phyloP scores from a whole-genome alignment of 805 yeast species.

The Ascoidea asiatica region DNA sequence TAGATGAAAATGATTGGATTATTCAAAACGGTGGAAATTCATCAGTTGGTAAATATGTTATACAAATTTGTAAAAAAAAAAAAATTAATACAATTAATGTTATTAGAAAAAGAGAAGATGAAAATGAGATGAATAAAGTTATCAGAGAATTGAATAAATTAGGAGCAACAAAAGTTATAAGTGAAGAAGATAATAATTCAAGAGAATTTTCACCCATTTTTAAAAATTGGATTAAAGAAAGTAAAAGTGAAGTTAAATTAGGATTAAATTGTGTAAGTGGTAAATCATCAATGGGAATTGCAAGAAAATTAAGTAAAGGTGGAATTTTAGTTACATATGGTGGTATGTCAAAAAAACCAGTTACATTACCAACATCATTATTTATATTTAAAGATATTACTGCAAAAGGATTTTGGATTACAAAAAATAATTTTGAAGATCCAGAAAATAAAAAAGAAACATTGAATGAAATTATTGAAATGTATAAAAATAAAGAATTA shows the following conservation, averaged over 20 bases:
- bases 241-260: slow-evolving; percentile 47
- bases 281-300: slow-evolving; percentile 61
- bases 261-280: slow-evolving; percentile 95
- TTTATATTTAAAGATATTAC: slow-evolving; percentile 81
- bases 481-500: slow-evolving; percentile 45
- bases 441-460: slow-evolving; percentile 46
- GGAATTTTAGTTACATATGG: slow-evolving; percentile 86
- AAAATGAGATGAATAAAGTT: slow-evolving; percentile 32
- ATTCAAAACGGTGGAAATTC: slow-evolving; percentile 94
- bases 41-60: slow-evolving; percentile 83
- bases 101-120: slow-evolving; percentile 68
- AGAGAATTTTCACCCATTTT: slow-evolving; percentile 45
- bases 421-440: slow-evolving; percentile 42
- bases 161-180: slow-evolving; percentile 82
- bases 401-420: slow-evolving; percentile 86
- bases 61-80: slow-evolving; percentile 67
- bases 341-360: slow-evolving; percentile 94
- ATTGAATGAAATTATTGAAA: slow-evolving; percentile 35
- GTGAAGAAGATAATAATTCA: slow-evolving; percentile 70
- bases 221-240: slow-evolving; percentile 27
- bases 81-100: slow-evolving; percentile 78
- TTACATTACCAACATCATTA: slow-evolving; percentile 73
- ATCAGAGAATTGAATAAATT: slow-evolving; percentile 36
- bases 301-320: slow-evolving; percentile 64
- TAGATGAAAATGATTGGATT: slow-evolving; percentile 56